Evolutionary conservation across 106 monocot genomes (phyloP).

Genomic region (Dendrobium nobile): DNA sequence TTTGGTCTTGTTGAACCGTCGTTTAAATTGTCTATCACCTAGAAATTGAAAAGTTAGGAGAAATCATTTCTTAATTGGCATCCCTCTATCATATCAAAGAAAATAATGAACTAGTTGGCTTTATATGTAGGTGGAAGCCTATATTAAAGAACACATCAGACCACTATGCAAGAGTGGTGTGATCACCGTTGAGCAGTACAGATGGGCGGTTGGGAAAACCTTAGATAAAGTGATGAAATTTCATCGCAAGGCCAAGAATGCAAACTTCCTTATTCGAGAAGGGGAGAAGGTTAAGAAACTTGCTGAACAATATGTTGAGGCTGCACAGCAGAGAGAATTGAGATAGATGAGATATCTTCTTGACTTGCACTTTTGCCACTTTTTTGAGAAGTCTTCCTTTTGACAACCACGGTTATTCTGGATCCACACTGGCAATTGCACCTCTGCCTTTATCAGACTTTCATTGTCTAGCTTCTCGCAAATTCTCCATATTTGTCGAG

Average conservation of each 20-base stretch:
- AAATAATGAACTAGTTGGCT: neutral
- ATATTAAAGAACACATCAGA: constrained; percentile 86
- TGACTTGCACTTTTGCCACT: neutral
- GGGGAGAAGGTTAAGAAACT: constrained; percentile 91
- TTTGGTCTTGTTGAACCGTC: too few relatives aligned
- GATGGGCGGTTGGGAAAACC: constrained; percentile 76
- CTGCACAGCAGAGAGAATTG: constrained; percentile 47
- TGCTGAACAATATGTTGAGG: constrained; percentile 71
- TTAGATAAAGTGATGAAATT: constrained; percentile 79
- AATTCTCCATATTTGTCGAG: neutral
- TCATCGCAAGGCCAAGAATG: constrained; percentile 72
- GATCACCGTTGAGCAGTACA: constrained; percentile 71
- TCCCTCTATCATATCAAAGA: neutral
- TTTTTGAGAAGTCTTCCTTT: neutral
- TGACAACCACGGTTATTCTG: neutral
- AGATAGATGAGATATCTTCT: neutral
- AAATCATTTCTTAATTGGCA: neutral
- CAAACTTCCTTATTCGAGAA: constrained; percentile 88
- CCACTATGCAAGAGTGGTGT: constrained; percentile 89
- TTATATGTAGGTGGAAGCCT: constrained; percentile 65
- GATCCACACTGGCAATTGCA: neutral
- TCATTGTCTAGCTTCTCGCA: neutral
- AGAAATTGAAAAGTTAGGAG: too few relatives aligned
- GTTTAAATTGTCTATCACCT: too few relatives aligned
- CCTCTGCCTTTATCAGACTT: neutral